phyloP scores from a whole-genome alignment of 306 rosid species.

The Cucurbita pepo region DNA sequence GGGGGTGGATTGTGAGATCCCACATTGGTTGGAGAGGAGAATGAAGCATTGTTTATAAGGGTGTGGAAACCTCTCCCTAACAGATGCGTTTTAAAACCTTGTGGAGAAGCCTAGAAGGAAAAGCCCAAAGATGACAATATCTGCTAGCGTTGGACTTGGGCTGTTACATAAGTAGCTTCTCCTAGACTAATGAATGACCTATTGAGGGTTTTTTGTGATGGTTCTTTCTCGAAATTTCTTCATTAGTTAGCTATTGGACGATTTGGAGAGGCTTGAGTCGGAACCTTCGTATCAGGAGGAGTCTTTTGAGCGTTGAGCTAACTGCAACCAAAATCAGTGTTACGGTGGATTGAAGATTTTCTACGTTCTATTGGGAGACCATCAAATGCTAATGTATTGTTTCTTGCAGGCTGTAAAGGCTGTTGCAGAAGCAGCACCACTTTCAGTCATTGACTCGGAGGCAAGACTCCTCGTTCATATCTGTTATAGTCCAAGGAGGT shows the following conservation, averaged over 20 bases:
- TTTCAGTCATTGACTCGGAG: slow-evolving; percentile 30
- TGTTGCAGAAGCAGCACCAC: slow-evolving; percentile 65
- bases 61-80: too few relatives aligned
- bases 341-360: neutral
- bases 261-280: neutral
- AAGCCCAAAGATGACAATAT: too few relatives aligned
- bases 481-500: slow-evolving; percentile 83
- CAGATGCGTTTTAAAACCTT: too few relatives aligned
- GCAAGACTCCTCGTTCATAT: slow-evolving; percentile 76
- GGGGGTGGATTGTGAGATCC: too few relatives aligned
- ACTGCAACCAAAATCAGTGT: neutral
- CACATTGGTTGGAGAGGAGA: too few relatives aligned
- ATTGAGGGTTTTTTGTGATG: too few relatives aligned
- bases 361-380: neutral
- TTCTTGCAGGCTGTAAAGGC: slow-evolving; percentile 51
- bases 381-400: neutral
- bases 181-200: neutral
- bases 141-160: too few relatives aligned
- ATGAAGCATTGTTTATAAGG: too few relatives aligned
- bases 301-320: neutral
- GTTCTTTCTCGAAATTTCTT: neutral
- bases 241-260: neutral
- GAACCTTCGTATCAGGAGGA: neutral
- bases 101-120: too few relatives aligned
- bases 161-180: neutral